Evolutionary conservation across 192 early-diverging fungal species (phyloP), one percentile per base, ranked within the genome.

Genomic region (Gonapodya prolifera): DNA sequence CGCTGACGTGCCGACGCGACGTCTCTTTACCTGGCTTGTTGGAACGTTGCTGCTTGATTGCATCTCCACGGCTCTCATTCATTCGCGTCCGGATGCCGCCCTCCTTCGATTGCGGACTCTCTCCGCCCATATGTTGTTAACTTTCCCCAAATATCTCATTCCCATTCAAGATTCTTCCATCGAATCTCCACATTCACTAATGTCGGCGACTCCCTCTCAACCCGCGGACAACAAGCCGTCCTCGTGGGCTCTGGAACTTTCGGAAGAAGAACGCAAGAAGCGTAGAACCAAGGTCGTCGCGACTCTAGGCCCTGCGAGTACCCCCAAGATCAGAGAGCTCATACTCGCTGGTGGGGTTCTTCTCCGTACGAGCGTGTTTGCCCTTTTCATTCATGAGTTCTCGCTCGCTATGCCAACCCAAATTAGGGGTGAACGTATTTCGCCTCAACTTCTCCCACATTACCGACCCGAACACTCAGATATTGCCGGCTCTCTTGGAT

Each of bases 381-480:
- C 1, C 23, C 0, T 75, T 45, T 23, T 28, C 34, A 31, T 71
- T 80, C 2, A 69, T 33, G n/a, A n/a, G n/a, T n/a, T n/a, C n/a
- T n/a, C n/a, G n/a, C 30, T 30, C 31, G 1, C 80, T 28, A 18
- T 31, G 2, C 2, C 33, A 33, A 70, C 73, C 70, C 73, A 35
- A 79, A 28, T n/a, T 34, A 82, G 83, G 83, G 13, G 77, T 88
- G 35, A 88, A 88, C 76, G 77, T 82, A 34, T 88, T 88, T 77
- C 80, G 87, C 30, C 75, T 88, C 18, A 88, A 88, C 79, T 88
- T 88, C 75, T 85, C 82, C 0, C 86, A 88, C 69, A 76, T 87
- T 23, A 70, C 79, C 17, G 82, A 88, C 45, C 86, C 84, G 0
- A 78, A 84, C 31, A 36, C 71, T 23, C 86, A 88, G 79, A 83